Conservation (phyloP, 2,329 filamentous ascomycete species). For the Fusarium sp. region DNA sequence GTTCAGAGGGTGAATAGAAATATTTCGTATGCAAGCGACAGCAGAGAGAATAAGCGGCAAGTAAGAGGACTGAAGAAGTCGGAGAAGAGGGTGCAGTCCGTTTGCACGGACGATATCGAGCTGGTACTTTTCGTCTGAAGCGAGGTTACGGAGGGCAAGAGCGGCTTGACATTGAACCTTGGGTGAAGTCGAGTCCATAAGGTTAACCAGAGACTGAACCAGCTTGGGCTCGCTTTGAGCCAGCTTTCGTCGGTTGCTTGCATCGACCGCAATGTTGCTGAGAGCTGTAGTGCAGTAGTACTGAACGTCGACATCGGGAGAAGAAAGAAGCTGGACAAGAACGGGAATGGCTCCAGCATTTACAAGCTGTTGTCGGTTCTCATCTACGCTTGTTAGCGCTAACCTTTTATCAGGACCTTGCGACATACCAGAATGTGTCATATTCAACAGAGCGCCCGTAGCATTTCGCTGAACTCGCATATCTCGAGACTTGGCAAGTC, state of each 20-base stretch:
- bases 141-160: slow-evolving; percentile 90
- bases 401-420: neutral
- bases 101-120: slow-evolving; percentile 93
- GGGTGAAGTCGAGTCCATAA: slow-evolving; percentile 97
- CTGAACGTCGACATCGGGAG: slow-evolving; percentile 94
- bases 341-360: slow-evolving; percentile 98
- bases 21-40: slow-evolving; percentile 98
- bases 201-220: slow-evolving; percentile 90
- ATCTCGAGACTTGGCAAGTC: slow-evolving; percentile 94
- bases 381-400: slow-evolving; percentile 68
- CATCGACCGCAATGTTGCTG: slow-evolving; percentile 97
- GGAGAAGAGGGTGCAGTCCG: slow-evolving; percentile 85
- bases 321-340: slow-evolving; percentile 92
- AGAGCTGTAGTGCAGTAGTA: slow-evolving; percentile 99
- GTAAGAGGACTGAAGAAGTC: slow-evolving; percentile 93
- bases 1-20: slow-evolving; percentile 97
- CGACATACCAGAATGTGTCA: slow-evolving; percentile 93
- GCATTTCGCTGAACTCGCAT: slow-evolving; percentile 99
- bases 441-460: slow-evolving; percentile 94
- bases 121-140: slow-evolving; percentile 98
- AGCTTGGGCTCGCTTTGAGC: slow-evolving; percentile 91
- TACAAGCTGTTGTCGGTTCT: slow-evolving; percentile 97
- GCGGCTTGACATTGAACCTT: slow-evolving; percentile 99
- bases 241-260: slow-evolving; percentile 88
- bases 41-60: slow-evolving; percentile 95